Conservation (phyloP, 805 yeast genomes). For the Candida maris region DNA sequence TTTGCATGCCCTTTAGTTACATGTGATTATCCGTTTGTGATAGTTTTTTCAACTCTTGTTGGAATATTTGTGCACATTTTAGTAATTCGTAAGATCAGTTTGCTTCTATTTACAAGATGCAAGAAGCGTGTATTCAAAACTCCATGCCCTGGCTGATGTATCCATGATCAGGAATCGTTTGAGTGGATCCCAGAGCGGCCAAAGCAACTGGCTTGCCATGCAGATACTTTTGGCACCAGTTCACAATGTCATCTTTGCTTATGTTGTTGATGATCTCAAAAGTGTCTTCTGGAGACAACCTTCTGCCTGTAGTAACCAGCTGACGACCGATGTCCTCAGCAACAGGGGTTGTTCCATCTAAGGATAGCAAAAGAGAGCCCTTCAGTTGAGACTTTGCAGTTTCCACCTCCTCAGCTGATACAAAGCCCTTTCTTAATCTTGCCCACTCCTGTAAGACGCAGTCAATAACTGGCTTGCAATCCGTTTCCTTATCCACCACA, state of each 20-base stretch:
- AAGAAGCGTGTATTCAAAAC: too few species aligned
- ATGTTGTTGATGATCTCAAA: slow-evolving; percentile 74
- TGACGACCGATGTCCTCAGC: slow-evolving; percentile 99
- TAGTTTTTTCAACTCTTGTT: too few species aligned
- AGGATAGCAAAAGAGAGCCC: slow-evolving; percentile 82
- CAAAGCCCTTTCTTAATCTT: slow-evolving; percentile 71
- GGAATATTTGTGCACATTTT: too few species aligned
- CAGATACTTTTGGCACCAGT: slow-evolving; percentile 84
- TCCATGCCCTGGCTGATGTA: slow-evolving; percentile 44
- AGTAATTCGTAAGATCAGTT: too few species aligned
- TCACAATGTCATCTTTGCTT: slow-evolving; percentile 71
- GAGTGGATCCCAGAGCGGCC: slow-evolving; percentile 86
- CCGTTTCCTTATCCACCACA: slow-evolving; percentile 70
- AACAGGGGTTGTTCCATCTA: slow-evolving; percentile 92
- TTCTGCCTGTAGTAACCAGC: slow-evolving; percentile 85
- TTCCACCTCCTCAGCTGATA: slow-evolving; percentile 81
- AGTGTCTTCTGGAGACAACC: slow-evolving; percentile 70
- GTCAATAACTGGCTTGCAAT: slow-evolving; percentile 64
- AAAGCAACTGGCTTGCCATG: slow-evolving; percentile 78
- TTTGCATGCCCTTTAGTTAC: neutral
- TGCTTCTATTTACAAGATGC: too few species aligned
- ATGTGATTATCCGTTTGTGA: too few species aligned
- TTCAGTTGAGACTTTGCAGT: slow-evolving; percentile 93
- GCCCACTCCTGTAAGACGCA: slow-evolving; percentile 86
- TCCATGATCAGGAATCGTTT: slow-evolving; percentile 62